phyloP scores from a whole-genome alignment of 1,284 basidiomycete genomes.

The Polyporus tsugae region DNA sequence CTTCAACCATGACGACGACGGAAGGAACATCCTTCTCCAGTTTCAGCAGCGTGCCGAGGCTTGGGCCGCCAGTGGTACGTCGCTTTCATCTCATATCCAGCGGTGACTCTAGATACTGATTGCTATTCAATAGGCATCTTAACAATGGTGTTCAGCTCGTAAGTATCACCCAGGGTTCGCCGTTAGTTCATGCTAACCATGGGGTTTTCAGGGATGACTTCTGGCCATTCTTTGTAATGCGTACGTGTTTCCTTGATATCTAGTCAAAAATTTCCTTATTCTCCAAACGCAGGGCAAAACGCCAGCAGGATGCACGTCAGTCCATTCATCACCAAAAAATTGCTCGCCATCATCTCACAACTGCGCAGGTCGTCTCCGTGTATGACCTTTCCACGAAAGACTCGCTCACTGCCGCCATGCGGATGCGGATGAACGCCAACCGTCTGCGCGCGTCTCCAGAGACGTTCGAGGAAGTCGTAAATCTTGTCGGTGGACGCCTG shows the following conservation, averaged over 20 bases:
- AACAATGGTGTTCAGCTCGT: conserved; percentile 84
- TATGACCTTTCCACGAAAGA: conserved; percentile 74
- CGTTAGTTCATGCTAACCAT: conserved; percentile 7
- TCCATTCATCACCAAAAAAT: conserved; percentile 3
- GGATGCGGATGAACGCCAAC: conserved; percentile 55
- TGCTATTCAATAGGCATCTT: conserved; percentile 61
- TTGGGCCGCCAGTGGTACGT: conserved; percentile 82
- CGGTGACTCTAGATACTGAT: neutral
- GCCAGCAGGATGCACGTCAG: conserved; percentile 77
- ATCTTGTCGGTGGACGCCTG: conserved; percentile 79
- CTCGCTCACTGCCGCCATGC: conserved; percentile 65
- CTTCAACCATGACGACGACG: conserved; percentile 84
- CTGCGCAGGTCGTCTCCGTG: conserved; percentile 69
- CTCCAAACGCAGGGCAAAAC: conserved; percentile 59
- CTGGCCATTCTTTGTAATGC: conserved; percentile 77
- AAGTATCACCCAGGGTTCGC: conserved; percentile 39
- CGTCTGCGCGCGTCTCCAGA: conserved; percentile 37
- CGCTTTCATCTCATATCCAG: neutral
- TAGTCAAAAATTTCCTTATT: conserved; percentile 13
- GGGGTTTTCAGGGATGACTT: conserved; percentile 71
- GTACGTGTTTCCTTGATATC: conserved; percentile 47
- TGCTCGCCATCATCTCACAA: conserved; percentile 11
- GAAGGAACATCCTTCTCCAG: conserved; percentile 79
- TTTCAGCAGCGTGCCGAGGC: conserved; percentile 86
- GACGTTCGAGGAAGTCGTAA: conserved; percentile 59